Percentiles rank a stretch among this genome's conserved stretches.
Conservation (phyloP, 441 rosid species). For the Macaranga tanarius region DNA sequence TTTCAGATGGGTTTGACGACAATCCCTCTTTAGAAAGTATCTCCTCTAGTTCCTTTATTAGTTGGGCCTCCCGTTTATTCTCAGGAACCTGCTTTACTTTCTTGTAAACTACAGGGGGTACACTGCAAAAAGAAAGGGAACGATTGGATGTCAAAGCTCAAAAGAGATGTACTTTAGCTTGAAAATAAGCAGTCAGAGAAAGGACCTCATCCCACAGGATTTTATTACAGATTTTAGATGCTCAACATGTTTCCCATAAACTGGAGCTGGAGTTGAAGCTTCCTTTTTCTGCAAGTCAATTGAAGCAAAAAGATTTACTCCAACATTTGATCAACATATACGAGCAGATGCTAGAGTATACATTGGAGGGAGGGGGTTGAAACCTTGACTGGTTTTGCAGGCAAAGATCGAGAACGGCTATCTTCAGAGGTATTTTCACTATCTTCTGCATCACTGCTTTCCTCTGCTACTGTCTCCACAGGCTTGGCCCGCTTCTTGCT, state of each 20-base stretch:
- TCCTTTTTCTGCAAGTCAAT: constrained; percentile 63
- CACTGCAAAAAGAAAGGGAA: constrained; percentile 40
- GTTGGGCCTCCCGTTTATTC: constrained; percentile 66
- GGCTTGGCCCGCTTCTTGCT: constrained; percentile 54
- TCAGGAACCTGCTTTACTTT: constrained; percentile 87
- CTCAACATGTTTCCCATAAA: constrained; percentile 79
- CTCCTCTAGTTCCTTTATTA: constrained; percentile 73
- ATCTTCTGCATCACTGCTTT: constrained; percentile 45
- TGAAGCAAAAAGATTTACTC: constrained; percentile 21
- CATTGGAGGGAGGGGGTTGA: not conserved
- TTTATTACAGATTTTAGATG: constrained; percentile 77
- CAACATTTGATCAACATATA: not conserved
- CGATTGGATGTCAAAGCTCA: constrained; percentile 18
- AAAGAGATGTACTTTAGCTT: constrained; percentile 14
- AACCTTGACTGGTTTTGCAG: constrained; percentile 60
- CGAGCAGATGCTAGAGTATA: not conserved
- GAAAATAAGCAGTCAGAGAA: constrained; percentile 16
- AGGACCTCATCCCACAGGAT: constrained; percentile 81
- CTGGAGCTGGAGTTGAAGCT: constrained; percentile 50
- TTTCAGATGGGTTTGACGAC: constrained; percentile 80
- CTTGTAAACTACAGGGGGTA: constrained; percentile 74
- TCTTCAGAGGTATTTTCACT: constrained; percentile 45
- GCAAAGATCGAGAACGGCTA: constrained; percentile 50
- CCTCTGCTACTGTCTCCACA: constrained; percentile 39
- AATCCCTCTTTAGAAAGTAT: constrained; percentile 86